Conservation (phyloP, 352 stramenopile genomes). For the Lagenidium giganteum region DNA sequence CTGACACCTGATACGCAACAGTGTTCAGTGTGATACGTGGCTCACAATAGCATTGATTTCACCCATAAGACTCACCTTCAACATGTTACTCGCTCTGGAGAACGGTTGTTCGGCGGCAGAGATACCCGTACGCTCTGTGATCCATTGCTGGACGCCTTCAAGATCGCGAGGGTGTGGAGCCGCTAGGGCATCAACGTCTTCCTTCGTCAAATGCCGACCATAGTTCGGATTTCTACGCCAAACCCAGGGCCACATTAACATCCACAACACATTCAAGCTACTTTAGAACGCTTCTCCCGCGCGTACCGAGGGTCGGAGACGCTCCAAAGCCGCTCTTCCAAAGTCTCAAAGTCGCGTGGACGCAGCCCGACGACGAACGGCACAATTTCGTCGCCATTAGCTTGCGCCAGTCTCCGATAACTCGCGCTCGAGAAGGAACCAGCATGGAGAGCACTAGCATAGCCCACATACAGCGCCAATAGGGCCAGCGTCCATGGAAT, state of each 20-base stretch:
- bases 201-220: constrained; percentile 35
- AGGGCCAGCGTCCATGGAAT: constrained; percentile 1
- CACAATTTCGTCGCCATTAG: constrained; percentile 23
- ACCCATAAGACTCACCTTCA: constrained; percentile 3
- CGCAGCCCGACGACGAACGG: constrained; percentile 50
- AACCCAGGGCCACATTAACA: neutral
- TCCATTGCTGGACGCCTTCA: constrained; percentile 41
- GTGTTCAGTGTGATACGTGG: no score
- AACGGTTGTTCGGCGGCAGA: constrained; percentile 18
- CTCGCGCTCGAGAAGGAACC: constrained; percentile 8
- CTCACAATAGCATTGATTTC: no score
- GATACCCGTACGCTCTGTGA: constrained; percentile 2
- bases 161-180: constrained; percentile 36
- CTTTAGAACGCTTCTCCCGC: neutral
- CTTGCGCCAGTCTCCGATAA: constrained; percentile 8
- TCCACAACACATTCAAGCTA: neutral
- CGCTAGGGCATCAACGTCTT: constrained; percentile 38
- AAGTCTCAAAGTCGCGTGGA: constrained; percentile 33
- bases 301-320: constrained; percentile 57
- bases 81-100: constrained; percentile 31
- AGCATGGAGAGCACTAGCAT: constrained; percentile 1
- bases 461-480: no score
- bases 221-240: constrained; percentile 41
- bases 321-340: constrained; percentile 47
- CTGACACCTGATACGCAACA: constrained; percentile 25